These are phyloP conservation scores for Alternaria brassicicola DNA, from an alignment of 2,329 filamentous ascomycete genomes.

Conservation along the genomic window DNA sequence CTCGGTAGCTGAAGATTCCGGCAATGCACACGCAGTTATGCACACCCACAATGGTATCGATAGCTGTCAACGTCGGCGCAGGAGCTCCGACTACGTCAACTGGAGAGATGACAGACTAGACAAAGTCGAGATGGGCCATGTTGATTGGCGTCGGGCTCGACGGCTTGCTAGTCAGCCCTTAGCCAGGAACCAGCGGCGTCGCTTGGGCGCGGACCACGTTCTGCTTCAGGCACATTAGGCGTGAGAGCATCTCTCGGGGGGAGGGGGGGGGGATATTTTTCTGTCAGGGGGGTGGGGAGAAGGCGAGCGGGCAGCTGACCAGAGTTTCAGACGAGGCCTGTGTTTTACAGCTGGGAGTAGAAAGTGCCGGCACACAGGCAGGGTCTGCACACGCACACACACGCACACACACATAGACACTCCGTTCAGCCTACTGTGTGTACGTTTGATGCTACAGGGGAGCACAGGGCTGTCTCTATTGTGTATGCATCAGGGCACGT, in stretches of 20 bases:
- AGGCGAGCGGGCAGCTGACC: constrained; percentile 16
- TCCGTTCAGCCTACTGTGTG: neutral
- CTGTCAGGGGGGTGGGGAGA: constrained; percentile 21
- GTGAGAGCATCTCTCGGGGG: neutral
- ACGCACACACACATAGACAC: too few species aligned
- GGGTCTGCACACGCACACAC: neutral
- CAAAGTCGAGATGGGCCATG: too few species aligned
- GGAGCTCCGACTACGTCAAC: too few species aligned
- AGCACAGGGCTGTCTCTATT: neutral
- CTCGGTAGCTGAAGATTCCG: neutral
- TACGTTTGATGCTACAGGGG: neutral
- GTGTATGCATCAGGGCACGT: neutral
- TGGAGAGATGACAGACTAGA: too few species aligned
- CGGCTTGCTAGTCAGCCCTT: constrained; percentile 10
- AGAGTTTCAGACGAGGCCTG: constrained; percentile 20
- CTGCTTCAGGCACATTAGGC: constrained; percentile 5
- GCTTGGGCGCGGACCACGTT: constrained; percentile 7
- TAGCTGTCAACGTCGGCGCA: too few species aligned
- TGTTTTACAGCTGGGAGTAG: too few species aligned
- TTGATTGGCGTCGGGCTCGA: neutral
- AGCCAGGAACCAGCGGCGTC: constrained; percentile 19
- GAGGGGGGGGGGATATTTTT: neutral
- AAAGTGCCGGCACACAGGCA: too few species aligned
- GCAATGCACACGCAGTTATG: neutral
- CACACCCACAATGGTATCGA: too few species aligned